Base-by-base conservation (phyloP, 2,329 filamentous ascomycete genomes). In the Fusarium paranaense region DNA sequence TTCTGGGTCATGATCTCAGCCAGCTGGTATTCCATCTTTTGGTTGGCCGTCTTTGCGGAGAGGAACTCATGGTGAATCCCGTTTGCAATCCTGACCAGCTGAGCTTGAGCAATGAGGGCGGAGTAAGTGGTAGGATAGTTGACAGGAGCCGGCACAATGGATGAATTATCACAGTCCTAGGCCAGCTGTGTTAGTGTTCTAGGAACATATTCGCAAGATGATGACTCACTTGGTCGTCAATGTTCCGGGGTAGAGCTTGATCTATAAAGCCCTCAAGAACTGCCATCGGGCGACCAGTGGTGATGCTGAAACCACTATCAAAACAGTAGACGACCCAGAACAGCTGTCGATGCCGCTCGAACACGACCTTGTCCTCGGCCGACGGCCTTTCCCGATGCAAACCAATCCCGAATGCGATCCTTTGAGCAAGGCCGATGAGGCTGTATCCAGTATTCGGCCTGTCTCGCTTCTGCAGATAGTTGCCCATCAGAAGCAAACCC, bases 361-460 rank as follows among this genome's bases (percentile, higher is more conserved):
- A 76, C 2, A 71, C 71, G 5, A 81, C 63, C 13, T 76, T 78
- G 54, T 80, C 73, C 22, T 74, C 73, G 2, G 62, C 61, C 2
- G 71, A 71, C 0, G 74, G 63, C 7, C 79, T 72, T 62, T 87
- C 84, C 5, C 83, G 81, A 68, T 87, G 85, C 1, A 88, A 78
- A 0, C 86, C 86, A 10, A 88, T 73, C 0, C 85, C 85, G 6
- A 87, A 77, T 0, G 85, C 85, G 80, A 87, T 85, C 33, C 85
- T 80, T 37, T 85, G 82, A 1, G 86, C 86, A 33, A 87, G 82
- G 0, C 86, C 86, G 38, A 86, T 81, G 47, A 85, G 85, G 67
- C 86, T 87, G 72, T 86, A 87, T 2, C 85, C 85, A 0, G 85
- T 87, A 67, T 87, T 87, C 5, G 85, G 85, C 0, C 84, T 78